Evolutionary conservation across 2,329 filamentous ascomycete genomes (phyloP).

Genomic region (Aschersonia sp.): DNA sequence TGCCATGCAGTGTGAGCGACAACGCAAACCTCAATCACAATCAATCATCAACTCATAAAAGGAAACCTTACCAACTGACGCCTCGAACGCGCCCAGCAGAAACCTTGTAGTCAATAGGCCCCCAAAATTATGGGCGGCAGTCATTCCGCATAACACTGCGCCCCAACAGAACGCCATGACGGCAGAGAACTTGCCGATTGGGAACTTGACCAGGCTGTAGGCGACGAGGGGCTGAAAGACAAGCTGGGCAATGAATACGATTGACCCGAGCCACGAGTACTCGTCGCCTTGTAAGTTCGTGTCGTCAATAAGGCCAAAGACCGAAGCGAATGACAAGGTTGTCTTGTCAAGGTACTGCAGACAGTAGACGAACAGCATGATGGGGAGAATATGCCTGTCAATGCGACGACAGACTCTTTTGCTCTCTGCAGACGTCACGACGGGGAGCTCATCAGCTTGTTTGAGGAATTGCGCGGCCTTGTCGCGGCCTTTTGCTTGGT

Average conservation of each 20-base stretch:
- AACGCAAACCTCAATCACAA: background rate
- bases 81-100: slow-evolving; percentile 30
- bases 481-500: slow-evolving; percentile 15
- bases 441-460: slow-evolving; percentile 26
- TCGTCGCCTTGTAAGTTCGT: slow-evolving; percentile 40
- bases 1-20: background rate
- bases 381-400: slow-evolving; percentile 32
- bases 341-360: slow-evolving; percentile 50
- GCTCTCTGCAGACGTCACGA: slow-evolving; percentile 38
- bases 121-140: slow-evolving; percentile 31
- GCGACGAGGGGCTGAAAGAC: slow-evolving; percentile 37
- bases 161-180: slow-evolving; percentile 39
- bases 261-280: slow-evolving; percentile 46
- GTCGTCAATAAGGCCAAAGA: slow-evolving; percentile 48
- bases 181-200: slow-evolving; percentile 38
- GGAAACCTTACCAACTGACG: slow-evolving; percentile 19
- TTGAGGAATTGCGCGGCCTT: slow-evolving; percentile 34
- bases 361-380: slow-evolving; percentile 44
- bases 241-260: slow-evolving; percentile 37
- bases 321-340: slow-evolving; percentile 44
- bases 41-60: background rate
- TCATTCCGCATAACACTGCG: slow-evolving; percentile 33
- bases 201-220: slow-evolving; percentile 38
- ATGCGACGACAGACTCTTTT: slow-evolving; percentile 29
- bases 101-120: slow-evolving; percentile 30